Evolutionary conservation across 768 basidiomycete genomes (phyloP), one percentile per base, ranked within the genome.

Genomic region (Russula earlei): DNA sequence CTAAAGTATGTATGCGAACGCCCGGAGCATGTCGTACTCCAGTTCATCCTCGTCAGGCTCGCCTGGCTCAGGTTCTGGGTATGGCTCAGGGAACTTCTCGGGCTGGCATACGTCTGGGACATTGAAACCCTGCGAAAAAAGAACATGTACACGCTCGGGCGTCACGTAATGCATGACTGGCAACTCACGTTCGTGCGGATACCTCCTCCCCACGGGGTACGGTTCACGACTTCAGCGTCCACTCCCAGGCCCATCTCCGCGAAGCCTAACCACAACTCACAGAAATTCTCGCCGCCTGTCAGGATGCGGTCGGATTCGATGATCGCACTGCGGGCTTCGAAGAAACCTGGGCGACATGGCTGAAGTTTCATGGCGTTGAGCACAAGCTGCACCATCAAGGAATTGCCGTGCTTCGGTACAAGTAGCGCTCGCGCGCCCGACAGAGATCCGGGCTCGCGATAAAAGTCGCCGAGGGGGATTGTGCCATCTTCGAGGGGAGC

Each of bases 291-390:
- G 3, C 95, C 95, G 14, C 84, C 89, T 3, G 95, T 97, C 56
- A 96, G 77, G 42, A 88, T 71, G 67, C 90, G 74, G 68, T 97
- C 95, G 20, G 95, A 93, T 62, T 91, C 84, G 61, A 95, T 81
- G 68, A 95, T 92, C 15, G 91, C 89, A 68, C 86, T 84, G 57
- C 92, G 83, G 17, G 92, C 87, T 54, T 92, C 84, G 65, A 92
- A 88, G 84, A 95, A 94, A 44, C 76, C 78, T 19, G 95, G 95
- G 25, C 85, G 78, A 73, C 95, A 99, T 4, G 85, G 82, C 67
- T 97, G 94, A 42, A 96, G 74, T 77, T 97, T 97, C 93, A 99
- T 95, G 10, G 78, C 93, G 67, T 86, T 84, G 27, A 98, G 52
- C 41, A 96, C 85, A 43, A 97, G 83, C 68, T 91, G 89, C 11